These are phyloP conservation scores for Fennellomyces sp. DNA, from an alignment of 371 early-diverging fungal species.

Conservation along the genomic window DNA sequence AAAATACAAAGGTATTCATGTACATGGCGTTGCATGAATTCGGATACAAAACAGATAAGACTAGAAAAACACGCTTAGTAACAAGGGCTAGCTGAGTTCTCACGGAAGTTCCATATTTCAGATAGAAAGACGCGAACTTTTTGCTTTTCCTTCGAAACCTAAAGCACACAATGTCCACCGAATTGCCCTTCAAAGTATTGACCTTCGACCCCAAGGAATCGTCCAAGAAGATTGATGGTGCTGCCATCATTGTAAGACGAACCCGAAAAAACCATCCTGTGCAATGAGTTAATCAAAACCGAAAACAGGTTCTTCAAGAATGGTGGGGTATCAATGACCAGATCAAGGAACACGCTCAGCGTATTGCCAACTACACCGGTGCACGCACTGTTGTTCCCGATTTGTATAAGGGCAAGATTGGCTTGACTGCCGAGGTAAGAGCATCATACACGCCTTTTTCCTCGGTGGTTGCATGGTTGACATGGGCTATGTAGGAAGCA, in stretches of 20 bases:
- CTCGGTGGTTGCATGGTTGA: too few relatives aligned
- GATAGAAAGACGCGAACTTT: too few relatives aligned
- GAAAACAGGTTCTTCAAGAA: constrained; percentile 31
- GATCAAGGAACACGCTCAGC: constrained; percentile 46
- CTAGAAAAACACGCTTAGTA: too few relatives aligned
- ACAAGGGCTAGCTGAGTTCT: too few relatives aligned
- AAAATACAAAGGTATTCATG: too few relatives aligned
- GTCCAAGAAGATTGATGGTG: constrained; percentile 14
- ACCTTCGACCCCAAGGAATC: constrained; percentile 19
- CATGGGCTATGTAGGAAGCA: constrained; percentile 34
- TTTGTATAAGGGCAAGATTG: constrained; percentile 51
- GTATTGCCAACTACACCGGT: constrained; percentile 50
- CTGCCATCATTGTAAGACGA: constrained; percentile 32
- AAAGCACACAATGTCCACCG: too few relatives aligned
- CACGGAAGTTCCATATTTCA: too few relatives aligned
- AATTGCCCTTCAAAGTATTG: constrained; percentile 14
- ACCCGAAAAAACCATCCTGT: background rate
- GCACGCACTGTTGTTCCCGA: constrained; percentile 47
- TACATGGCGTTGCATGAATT: too few relatives aligned
- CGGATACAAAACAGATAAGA: too few relatives aligned
- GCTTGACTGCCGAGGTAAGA: constrained; percentile 39
- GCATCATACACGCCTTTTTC: too few relatives aligned
- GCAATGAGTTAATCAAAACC: background rate
- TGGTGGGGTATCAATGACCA: constrained; percentile 51
- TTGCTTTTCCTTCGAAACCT: too few relatives aligned